A percentile compares a stretch with the other conserved stretches of the same genome.
Evolutionary conservation across 75 land plant genomes (phyloP).

Genomic region (Chamaecyparis obtusa): DNA sequence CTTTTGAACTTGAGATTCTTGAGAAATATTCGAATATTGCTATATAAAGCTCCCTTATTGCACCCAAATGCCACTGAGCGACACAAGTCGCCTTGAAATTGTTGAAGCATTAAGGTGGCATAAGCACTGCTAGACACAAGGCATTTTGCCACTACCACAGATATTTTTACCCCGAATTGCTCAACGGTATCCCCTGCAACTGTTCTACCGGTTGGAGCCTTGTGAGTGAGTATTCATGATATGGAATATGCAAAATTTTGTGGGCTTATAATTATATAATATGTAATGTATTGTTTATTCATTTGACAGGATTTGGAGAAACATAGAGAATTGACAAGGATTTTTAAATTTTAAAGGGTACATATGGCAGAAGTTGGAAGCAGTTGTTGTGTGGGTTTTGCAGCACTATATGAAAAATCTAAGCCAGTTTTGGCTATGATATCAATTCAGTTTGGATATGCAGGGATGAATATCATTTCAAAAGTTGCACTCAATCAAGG

Average conservation of each 20-base stretch:
- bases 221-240: neutral
- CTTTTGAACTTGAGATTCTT: neutral
- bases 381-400: neutral
- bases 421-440: slow-evolving; percentile 9
- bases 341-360: neutral
- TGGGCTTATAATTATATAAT: neutral
- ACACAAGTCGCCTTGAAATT: neutral
- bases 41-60: neutral
- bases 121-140: neutral
- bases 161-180: neutral
- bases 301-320: neutral
- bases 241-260: neutral
- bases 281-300: neutral
- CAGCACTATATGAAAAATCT: neutral
- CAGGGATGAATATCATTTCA: slow-evolving; percentile 10
- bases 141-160: neutral
- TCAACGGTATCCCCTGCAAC: neutral
- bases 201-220: neutral
- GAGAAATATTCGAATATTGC: neutral
- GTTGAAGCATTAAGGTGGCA: neutral
- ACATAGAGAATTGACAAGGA: neutral
- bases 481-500: neutral
- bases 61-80: slow-evolving; percentile 2
- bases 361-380: neutral
- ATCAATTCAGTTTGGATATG: neutral